These are phyloP conservation scores for Syncephalastrum contaminatum DNA, from an alignment of 371 early-diverging fungal genomes.

Conservation along the genomic window DNA sequence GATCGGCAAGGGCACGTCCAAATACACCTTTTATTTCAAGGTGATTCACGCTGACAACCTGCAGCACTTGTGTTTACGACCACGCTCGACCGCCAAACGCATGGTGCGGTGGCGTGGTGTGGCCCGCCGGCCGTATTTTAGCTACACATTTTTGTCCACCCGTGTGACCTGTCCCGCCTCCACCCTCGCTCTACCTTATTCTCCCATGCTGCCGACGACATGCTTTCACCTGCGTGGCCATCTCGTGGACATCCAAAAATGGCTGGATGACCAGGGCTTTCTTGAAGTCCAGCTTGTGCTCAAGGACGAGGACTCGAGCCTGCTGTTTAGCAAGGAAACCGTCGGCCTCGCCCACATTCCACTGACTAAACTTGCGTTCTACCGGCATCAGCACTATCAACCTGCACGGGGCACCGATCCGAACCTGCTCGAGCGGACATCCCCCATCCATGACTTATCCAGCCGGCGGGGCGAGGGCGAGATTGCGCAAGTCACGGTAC, in stretches of 20 bases:
- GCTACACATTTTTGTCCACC: conserved; percentile 33
- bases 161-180: conserved; percentile 32
- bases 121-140: conserved; percentile 29
- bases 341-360: conserved; percentile 31
- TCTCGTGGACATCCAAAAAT: conserved; percentile 36
- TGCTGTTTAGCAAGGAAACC: conserved; percentile 24
- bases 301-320: conserved; percentile 16
- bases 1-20: conserved; percentile 38
- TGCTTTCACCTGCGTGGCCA: conserved; percentile 42
- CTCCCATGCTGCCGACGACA: conserved; percentile 7
- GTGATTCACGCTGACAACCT: conserved; percentile 38
- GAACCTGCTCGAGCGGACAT: conserved; percentile 27
- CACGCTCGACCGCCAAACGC: conserved; percentile 9
- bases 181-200: conserved; percentile 14
- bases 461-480: conserved; percentile 9
- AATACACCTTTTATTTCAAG: conserved; percentile 40
- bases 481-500: conserved; percentile 38
- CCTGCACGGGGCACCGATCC: conserved; percentile 12
- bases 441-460: conserved; percentile 25
- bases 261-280: conserved; percentile 27
- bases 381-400: conserved; percentile 10
- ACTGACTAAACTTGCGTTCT: conserved; percentile 23
- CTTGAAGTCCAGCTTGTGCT: conserved; percentile 24
- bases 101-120: conserved; percentile 13
- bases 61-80: conserved; percentile 16